Percentiles rank a stretch among this genome's conserved stretches.
These are phyloP conservation scores for Fusarium goolgardi DNA, from an alignment of 2,329 filamentous ascomycete genomes.

Conservation along the genomic window DNA sequence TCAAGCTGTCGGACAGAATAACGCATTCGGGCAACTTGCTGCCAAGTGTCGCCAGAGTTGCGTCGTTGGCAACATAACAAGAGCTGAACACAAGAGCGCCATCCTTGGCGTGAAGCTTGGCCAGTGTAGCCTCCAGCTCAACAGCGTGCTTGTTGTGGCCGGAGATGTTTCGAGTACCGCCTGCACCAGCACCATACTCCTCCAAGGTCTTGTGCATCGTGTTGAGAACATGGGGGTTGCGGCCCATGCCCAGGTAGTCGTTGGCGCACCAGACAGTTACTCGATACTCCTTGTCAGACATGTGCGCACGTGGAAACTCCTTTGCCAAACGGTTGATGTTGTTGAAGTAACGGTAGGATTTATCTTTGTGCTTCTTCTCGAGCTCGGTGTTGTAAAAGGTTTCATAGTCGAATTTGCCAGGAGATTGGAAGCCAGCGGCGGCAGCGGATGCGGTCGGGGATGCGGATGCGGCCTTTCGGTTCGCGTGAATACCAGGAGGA, in stretches of 20 bases:
- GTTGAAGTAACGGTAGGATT: slow-evolving; percentile 99
- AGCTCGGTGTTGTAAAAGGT: slow-evolving; percentile 88
- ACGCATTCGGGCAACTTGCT: slow-evolving; percentile 97
- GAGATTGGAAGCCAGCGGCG: slow-evolving; percentile 45
- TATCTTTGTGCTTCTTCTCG: slow-evolving; percentile 99
- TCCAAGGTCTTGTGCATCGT: slow-evolving; percentile 96
- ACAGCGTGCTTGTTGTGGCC: slow-evolving; percentile 97
- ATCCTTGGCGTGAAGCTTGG: slow-evolving; percentile 91
- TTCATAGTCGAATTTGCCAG: slow-evolving; percentile 86
- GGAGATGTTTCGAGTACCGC: slow-evolving; percentile 96
- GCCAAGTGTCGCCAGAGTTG: slow-evolving; percentile 94
- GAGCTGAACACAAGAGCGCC: slow-evolving; percentile 94
- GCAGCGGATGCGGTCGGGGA: slow-evolving; percentile 42
- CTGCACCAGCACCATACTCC: slow-evolving; percentile 93
- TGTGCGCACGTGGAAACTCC: slow-evolving; percentile 95
- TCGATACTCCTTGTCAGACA: slow-evolving; percentile 81
- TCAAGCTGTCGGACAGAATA: slow-evolving; percentile 96
- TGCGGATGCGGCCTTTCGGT: slow-evolving; percentile 42
- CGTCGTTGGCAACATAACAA: slow-evolving; percentile 98
- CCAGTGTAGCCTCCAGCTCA: slow-evolving; percentile 81
- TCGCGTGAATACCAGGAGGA: slow-evolving; percentile 40
- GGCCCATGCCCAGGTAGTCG: slow-evolving; percentile 97
- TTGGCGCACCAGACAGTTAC: slow-evolving; percentile 99
- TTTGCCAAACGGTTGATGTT: slow-evolving; percentile 99
- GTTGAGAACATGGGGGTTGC: slow-evolving; percentile 86